phyloP scores from a whole-genome alignment of 2,329 filamentous ascomycete genomes.

The Apiospora koreana region DNA sequence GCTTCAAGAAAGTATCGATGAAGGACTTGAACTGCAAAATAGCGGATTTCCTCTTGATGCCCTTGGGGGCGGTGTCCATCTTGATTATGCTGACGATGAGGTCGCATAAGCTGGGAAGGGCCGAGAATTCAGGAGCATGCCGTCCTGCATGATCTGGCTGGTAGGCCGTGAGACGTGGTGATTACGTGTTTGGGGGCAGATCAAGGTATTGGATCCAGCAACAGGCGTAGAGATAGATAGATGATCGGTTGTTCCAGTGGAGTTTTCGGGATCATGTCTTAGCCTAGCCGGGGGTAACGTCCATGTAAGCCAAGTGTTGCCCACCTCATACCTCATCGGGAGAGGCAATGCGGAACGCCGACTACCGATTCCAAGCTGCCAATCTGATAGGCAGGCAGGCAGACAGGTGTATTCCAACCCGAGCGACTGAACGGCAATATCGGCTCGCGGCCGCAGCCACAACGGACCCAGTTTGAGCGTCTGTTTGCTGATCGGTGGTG shows the following conservation, averaged over 20 bases:
- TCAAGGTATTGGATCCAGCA: background rate
- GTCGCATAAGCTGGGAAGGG: background rate
- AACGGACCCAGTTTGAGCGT: background rate
- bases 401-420: background rate
- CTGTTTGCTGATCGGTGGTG: background rate
- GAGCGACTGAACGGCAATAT: background rate
- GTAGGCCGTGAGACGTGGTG: background rate
- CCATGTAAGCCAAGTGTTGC: background rate
- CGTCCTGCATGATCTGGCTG: background rate
- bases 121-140: background rate
- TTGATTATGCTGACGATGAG: background rate
- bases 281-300: background rate
- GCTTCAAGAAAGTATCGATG: slow-evolving; percentile 8
- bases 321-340: background rate
- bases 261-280: background rate
- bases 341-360: background rate
- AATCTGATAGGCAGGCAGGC: background rate
- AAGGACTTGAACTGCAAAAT: slow-evolving; percentile 16
- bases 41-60: slow-evolving; percentile 12
- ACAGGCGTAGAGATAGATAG: background rate
- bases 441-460: background rate
- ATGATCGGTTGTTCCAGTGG: background rate
- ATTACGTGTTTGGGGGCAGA: background rate
- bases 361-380: background rate
- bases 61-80: background rate